phyloP scores from a whole-genome alignment of 2,329 filamentous ascomycete species.

The Malbranchea zuffiana region DNA sequence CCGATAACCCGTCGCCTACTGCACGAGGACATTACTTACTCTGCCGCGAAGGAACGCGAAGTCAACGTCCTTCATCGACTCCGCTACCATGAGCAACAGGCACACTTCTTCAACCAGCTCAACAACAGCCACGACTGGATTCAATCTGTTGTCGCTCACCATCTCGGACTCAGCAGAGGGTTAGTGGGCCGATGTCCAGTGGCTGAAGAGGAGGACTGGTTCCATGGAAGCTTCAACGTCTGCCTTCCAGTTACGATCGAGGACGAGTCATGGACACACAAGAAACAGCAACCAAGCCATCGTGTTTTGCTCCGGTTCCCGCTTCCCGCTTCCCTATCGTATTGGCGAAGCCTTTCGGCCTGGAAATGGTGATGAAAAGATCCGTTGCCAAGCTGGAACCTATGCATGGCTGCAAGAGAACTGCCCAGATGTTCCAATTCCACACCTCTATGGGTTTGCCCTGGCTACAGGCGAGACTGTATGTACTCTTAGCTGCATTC shows the following conservation, averaged over 20 bases:
- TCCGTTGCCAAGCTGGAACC: constrained; percentile 10
- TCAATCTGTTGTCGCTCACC: constrained; percentile 9
- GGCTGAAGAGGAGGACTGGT: constrained; percentile 14
- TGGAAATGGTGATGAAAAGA: constrained; percentile 9
- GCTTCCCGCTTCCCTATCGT: constrained; percentile 6
- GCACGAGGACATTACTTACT: constrained; percentile 18
- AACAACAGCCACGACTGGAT: constrained; percentile 6
- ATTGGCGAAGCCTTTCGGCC: constrained; percentile 4
- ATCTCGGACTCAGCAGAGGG: constrained; percentile 10
- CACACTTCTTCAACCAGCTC: constrained; percentile 7
- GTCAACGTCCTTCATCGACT: constrained; percentile 19
- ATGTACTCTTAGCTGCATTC: constrained; percentile 3
- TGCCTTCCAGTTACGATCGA: constrained; percentile 18
- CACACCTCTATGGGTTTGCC: constrained; percentile 12
- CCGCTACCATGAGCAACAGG: constrained; percentile 15
- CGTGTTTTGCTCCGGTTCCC: not conserved
- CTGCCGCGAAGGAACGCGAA: constrained; percentile 16
- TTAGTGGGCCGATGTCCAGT: constrained; percentile 8
- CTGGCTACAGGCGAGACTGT: constrained; percentile 20
- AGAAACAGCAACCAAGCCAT: too few relatives aligned
- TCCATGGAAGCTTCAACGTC: constrained; percentile 29
- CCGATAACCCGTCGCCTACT: constrained; percentile 13
- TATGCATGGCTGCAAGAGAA: constrained; percentile 13
- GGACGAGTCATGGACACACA: not conserved
- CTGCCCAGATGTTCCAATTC: constrained; percentile 12